Base-by-base conservation (phyloP, 2,329 filamentous ascomycete species). In the Exophiala viscosa region DNA sequence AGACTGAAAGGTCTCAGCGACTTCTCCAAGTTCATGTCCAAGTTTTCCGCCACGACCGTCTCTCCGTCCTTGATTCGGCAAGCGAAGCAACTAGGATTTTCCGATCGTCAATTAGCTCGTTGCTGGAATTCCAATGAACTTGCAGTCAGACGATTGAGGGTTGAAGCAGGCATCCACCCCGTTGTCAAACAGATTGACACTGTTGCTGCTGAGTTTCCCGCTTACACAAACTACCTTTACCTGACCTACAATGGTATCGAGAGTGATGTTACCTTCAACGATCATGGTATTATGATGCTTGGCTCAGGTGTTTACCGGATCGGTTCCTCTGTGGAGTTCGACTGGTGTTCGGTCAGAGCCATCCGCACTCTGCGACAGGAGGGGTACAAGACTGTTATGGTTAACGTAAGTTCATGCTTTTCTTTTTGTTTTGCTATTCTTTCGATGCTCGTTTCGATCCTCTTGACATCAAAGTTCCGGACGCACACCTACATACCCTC, bases 181-280 rank as follows among this genome's bases (percentile, higher is more conserved):
- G 86, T 90, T 56, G 92, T 96, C 50, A 97, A 97, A 80, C 92
- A 97, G 74, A 97, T 99, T 54, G 93, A 99, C 74, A 99, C 93
- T 0, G 93, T 99, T 43, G 93, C 93, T 45, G 93, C 91, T 13
- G 93, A 99, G 71, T 97, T 96, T 76, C 92, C 92, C 5, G 88
- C 90, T 5, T 86, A 83, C 62, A 97, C 93, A 15, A 97, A 99
- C 73, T 99, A 99, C 68, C 81, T 97, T 9, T 97, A 97, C 72
- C 77, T 95, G 56, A 97, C 93, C 0, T 97, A 97, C 77, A 96
- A 96, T 66, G 92, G 88, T 11, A 85, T 84, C 0, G 87, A 92
- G 70, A 85, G 88, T 61, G 93, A 99, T 64, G 77, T 97, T 50
- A 68, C 69, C 11, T 97, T 97, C 66, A 79, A 90, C 8, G 93